Base-by-base conservation (phyloP, 2,329 filamentous ascomycete species). In the Lecanicillium sp. region DNA sequence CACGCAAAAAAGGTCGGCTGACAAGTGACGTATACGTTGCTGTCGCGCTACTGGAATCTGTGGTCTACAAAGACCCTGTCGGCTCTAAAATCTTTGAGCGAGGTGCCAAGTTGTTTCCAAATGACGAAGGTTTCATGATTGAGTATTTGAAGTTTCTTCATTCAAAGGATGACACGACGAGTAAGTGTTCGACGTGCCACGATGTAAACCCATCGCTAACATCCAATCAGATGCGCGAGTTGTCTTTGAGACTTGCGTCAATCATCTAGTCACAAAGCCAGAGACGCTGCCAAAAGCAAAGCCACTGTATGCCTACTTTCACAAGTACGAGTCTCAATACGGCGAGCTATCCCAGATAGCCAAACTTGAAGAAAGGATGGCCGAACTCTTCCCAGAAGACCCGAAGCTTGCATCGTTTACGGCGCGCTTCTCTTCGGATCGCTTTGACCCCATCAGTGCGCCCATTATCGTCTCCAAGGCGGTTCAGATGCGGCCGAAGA, bases 101-200 rank as follows among this genome's bases (percentile, higher is more conserved):
- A 33, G 92, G 92, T 15, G 80, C 90, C 46, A 92, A 87, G 54
- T 70, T 98, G 11, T 98, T 96, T 55, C 90, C 90, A 0, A 86
- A 94, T 35, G 90, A 96, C 52, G 89, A 95, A 57, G 73, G 80
- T 42, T 96, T 96, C 62, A 87, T 94, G 46, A 73, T 98, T 37
- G 89, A 96, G 60, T 96, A 98, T 59, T 71, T 98, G 51, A 95
- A 95, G 65, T 92, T 95, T 60, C 68, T 98, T 43, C 84, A 96
- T 51, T 83, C 85, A 11, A 87, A 85, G 56, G 90, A 94, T 51
- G 92, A 98, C 60, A 82, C 88, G 34, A 95, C 87, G 22, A 95
- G 86, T 94, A 73, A 72, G 85, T 71, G 22, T 13, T 18, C 13
- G 15, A 13, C 17, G n/a, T 15, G 4, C 13, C 29, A 9, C 3